Conservation (phyloP, 495 filamentous ascomycete genomes). For the Lindgomyces ingoldianus region DNA sequence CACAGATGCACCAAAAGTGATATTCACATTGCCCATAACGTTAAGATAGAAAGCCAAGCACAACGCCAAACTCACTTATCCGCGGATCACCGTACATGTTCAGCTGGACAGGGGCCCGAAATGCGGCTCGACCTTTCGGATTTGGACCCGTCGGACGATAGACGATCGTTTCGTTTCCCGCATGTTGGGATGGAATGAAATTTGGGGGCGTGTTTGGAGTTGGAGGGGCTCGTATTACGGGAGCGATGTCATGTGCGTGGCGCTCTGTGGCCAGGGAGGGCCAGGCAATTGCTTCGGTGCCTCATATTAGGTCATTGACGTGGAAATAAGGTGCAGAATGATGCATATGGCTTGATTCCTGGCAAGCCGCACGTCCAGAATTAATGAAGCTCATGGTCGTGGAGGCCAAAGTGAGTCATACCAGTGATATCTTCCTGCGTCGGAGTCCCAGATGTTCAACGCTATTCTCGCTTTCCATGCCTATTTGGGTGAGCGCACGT, state of each 20-base stretch:
- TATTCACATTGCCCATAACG: slow-evolving; percentile 17
- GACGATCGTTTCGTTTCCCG: slow-evolving; percentile 17
- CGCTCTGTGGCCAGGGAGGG: slow-evolving; percentile 4
- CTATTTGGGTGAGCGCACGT: not conserved
- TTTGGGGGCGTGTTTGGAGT: slow-evolving; percentile 23
- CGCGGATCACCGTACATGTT: slow-evolving; percentile 20
- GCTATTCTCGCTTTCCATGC: slow-evolving; percentile 20
- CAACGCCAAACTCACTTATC: slow-evolving; percentile 16
- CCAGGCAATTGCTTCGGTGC: slow-evolving; percentile 10
- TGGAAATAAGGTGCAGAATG: slow-evolving; percentile 12
- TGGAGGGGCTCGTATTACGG: slow-evolving; percentile 20
- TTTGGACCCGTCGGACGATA: slow-evolving; percentile 1
- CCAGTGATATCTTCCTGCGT: not conserved
- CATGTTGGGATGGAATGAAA: not conserved
- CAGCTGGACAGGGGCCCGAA: slow-evolving; percentile 27
- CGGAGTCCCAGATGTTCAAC: not conserved
- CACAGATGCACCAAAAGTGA: not conserved
- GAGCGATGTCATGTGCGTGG: slow-evolving; percentile 18
- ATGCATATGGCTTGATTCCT: slow-evolving; percentile 15
- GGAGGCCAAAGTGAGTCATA: not conserved
- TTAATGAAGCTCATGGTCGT: slow-evolving; percentile 4
- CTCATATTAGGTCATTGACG: slow-evolving; percentile 1
- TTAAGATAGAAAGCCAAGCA: slow-evolving; percentile 21
- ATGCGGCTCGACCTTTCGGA: slow-evolving; percentile 5
- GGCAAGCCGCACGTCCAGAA: not conserved